Evolutionary conservation across 495 filamentous ascomycete species (phyloP).

Genomic region (Daldinia concentrica): DNA sequence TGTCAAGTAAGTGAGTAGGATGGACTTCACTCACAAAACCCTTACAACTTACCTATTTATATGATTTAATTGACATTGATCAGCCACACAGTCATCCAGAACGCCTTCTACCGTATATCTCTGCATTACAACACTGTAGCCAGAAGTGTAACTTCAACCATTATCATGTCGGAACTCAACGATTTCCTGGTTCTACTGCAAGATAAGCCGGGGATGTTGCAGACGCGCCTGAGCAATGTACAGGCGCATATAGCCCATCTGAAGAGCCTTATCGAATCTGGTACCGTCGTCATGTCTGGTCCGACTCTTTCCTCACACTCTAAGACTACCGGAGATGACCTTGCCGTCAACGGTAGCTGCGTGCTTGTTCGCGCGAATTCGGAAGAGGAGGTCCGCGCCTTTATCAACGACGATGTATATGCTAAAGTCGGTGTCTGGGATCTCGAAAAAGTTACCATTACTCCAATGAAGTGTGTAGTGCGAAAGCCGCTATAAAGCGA

Average conservation of each 20-base stretch:
- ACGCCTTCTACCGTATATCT: background rate
- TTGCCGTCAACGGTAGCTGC: conserved; percentile 33
- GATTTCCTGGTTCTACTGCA: conserved; percentile 37
- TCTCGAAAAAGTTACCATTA: conserved; percentile 26
- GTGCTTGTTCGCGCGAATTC: conserved; percentile 26
- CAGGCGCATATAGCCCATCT: conserved; percentile 26
- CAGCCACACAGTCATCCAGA: background rate
- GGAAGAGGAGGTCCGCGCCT: conserved; percentile 22
- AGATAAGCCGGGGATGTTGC: conserved; percentile 25
- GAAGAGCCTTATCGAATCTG: conserved; percentile 30
- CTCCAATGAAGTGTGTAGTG: conserved; percentile 27
- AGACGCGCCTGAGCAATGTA: conserved; percentile 22
- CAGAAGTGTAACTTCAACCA: background rate
- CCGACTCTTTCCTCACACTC: conserved; percentile 32
- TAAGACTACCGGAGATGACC: conserved; percentile 12
- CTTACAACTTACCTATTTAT: background rate
- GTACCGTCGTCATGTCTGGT: conserved; percentile 35
- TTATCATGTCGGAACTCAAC: conserved; percentile 35
- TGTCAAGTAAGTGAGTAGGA: background rate
- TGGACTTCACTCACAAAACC: background rate
- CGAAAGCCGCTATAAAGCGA: conserved; percentile 33
- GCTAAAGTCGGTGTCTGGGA: conserved; percentile 39
- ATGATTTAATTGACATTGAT: background rate
- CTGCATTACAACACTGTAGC: background rate
- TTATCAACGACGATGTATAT: conserved; percentile 27